Evolutionary conservation across 2,329 filamentous ascomycete genomes (phyloP), one percentile per base, ranked within the genome.

Genomic region (Sporothrix brasiliensis): DNA sequence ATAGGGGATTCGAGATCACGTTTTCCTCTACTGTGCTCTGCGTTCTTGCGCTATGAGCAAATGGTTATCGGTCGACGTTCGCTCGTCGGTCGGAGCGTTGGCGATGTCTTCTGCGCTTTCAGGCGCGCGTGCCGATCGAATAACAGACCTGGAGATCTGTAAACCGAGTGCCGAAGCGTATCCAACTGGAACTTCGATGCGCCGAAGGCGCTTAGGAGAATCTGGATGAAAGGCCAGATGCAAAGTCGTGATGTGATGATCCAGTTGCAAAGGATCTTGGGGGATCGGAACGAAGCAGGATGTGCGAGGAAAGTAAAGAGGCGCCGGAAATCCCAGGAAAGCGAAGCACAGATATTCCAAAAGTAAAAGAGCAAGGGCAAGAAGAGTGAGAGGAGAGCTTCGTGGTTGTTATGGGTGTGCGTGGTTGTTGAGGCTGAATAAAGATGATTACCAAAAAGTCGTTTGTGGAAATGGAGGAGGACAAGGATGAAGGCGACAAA

Each of bases 311-410:
- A 68, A 34, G 53, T 21, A 56, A 47, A 30, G 24, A 54, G 53
- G 66, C 66, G 66, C 66, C 52, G 21, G 14, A 34, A 19, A 49
- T 56, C 66, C 52, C 66, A 47, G 66, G 21, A 61, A 52, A 52
- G n/a, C 21, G 11, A 69, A 60, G 14, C 21, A 50, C 9, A n/a
- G 9, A 24, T 61, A 69, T 60, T 69, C 67, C 67, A 69, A 61
- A 69, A 69, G 6, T 49, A 50, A 13, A 44, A 49, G 56, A 44
- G 24, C 5, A 39, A 47, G 21, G 34, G 44, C 11, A 19, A 44
- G 13, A 10, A n/a, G 58, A 44, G 4, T 47, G 5, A 19, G 16
- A 47, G 24, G 21, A 21, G 21, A 14, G 30, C 50, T 21, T 44
- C n/a, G 34, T n/a, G 34, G 19, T 21, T 6, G 30, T 11, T 11